phyloP scores from a whole-genome alignment of 352 stramenopile species.

The Globisporangium ultimum region DNA sequence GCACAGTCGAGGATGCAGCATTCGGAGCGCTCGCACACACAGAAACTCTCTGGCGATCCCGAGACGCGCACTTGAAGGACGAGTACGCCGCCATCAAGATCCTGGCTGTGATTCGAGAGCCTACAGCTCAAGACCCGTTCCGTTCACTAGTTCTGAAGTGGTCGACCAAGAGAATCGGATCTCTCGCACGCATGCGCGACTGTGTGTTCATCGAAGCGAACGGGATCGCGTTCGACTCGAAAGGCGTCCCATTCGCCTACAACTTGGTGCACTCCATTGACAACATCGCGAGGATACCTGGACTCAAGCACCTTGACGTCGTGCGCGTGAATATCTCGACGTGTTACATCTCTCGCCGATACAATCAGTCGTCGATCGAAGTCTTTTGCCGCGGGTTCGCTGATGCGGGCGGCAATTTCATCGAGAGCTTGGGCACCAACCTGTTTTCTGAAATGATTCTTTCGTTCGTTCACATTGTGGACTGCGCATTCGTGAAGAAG shows the following conservation, averaged over 20 bases:
- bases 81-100: constrained; percentile 35
- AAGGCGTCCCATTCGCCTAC: constrained; percentile 30
- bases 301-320: constrained; percentile 7
- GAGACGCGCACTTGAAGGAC: constrained; percentile 27
- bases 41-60: constrained; percentile 28
- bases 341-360: background rate
- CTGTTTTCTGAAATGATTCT: constrained; percentile 2
- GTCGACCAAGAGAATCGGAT: constrained; percentile 29
- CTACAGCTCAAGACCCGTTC: constrained; percentile 35
- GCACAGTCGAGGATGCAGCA: constrained; percentile 36
- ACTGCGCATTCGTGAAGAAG: constrained; percentile 9
- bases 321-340: constrained; percentile 12
- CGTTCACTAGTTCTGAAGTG: constrained; percentile 44
- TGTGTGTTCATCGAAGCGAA: constrained; percentile 49
- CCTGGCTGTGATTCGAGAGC: constrained; percentile 26
- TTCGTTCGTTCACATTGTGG: constrained; percentile 3
- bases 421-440: background rate
- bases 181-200: constrained; percentile 37
- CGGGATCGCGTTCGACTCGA: constrained; percentile 28
- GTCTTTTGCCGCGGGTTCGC: constrained; percentile 3
- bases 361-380: constrained; percentile 4
- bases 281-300: constrained; percentile 13
- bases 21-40: constrained; percentile 40
- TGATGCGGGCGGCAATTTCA: constrained; percentile 1
- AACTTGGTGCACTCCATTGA: constrained; percentile 11